phyloP scores from a whole-genome alignment of 192 early-diverging fungal species.

The Backusella tarrabulga region DNA sequence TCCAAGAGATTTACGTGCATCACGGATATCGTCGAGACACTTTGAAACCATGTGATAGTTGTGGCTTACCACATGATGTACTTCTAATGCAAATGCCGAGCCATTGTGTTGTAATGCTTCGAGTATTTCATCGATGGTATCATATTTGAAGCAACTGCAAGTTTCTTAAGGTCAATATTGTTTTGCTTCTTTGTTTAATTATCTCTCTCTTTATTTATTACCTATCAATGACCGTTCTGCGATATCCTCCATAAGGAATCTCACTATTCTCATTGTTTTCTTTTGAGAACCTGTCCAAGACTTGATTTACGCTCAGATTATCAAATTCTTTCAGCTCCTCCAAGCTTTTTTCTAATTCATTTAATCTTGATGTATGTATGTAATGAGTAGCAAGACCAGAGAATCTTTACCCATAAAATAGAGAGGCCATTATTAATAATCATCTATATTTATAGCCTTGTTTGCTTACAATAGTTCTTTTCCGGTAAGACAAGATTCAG shows the following conservation, averaged over 20 bases:
- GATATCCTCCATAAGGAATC: background rate
- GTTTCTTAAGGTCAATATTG: background rate
- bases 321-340: background rate
- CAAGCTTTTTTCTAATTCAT: constrained; percentile 66
- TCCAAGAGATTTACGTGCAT: background rate
- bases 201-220: background rate
- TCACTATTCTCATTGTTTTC: background rate
- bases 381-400: constrained; percentile 95
- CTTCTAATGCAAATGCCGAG: constrained; percentile 62
- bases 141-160: constrained; percentile 78
- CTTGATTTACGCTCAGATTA: background rate
- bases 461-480: background rate
- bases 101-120: constrained; percentile 73
- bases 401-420: constrained; percentile 40
- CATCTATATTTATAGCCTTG: background rate
- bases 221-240: background rate
- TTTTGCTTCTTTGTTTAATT: background rate
- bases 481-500: background rate
- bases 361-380: constrained; percentile 80
- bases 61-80: constrained; percentile 49
- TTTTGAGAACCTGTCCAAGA: background rate
- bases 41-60: background rate
- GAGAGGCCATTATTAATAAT: background rate
- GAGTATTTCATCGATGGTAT: constrained; percentile 81
- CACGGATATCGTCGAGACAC: background rate